Conservation (phyloP, 2,329 filamentous ascomycete species). For the Calonectria leucothoes region DNA sequence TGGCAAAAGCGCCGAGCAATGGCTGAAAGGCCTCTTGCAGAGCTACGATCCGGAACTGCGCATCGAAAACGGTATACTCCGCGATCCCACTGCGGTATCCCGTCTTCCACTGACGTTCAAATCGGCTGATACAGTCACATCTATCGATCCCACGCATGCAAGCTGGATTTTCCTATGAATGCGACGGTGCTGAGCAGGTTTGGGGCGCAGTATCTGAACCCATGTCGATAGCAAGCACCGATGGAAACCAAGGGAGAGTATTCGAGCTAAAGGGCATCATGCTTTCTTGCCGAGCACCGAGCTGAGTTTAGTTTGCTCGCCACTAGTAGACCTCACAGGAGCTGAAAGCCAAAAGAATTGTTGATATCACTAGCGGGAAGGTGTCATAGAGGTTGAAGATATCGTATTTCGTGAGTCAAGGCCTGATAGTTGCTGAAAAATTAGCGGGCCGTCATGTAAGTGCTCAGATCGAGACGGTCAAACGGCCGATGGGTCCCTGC, state of each 20-base stretch:
- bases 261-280: neutral
- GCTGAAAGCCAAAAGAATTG: neutral
- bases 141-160: neutral
- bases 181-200: neutral
- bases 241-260: neutral
- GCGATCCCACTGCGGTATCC: neutral
- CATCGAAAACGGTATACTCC: neutral
- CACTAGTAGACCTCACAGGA: neutral
- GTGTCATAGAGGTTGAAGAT: neutral
- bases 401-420: neutral
- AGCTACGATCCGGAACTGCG: neutral
- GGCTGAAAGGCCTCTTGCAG: neutral
- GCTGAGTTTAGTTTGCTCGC: neutral
- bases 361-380: neutral
- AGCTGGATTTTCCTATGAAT: neutral
- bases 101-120: neutral
- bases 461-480: neutral
- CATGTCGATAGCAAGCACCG: neutral
- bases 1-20: neutral
- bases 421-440: neutral
- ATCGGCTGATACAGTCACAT: neutral
- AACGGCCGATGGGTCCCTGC: neutral
- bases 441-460: conserved; percentile 8
- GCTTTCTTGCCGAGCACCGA: neutral
- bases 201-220: neutral